A percentile compares a stretch with the other conserved stretches of the same genome.
phyloP scores from a whole-genome alignment of 2,329 filamentous ascomycete species.

The Dendrostoma leiphaemia region DNA sequence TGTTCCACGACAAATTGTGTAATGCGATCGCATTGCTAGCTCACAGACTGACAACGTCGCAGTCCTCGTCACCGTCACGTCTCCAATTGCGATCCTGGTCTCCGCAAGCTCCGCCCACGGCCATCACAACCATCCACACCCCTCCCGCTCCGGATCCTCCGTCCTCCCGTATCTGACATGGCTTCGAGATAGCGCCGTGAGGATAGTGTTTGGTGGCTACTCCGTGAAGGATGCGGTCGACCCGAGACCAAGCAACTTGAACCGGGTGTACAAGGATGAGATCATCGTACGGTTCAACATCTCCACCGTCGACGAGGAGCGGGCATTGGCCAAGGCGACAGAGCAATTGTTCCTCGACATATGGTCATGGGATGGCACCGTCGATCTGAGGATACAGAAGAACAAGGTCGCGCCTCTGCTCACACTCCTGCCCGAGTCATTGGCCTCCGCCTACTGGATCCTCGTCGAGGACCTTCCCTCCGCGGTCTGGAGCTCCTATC shows the following conservation, averaged over 20 bases:
- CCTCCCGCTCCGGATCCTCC: slow-evolving; percentile 11
- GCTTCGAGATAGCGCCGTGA: slow-evolving; percentile 48
- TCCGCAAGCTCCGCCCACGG: slow-evolving; percentile 15
- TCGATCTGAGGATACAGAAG: slow-evolving; percentile 78
- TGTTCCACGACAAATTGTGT: too few species aligned
- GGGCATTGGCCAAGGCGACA: slow-evolving; percentile 69
- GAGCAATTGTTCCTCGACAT: slow-evolving; percentile 81
- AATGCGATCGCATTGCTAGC: not conserved
- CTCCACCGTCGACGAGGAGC: slow-evolving; percentile 64
- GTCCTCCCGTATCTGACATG: slow-evolving; percentile 49
- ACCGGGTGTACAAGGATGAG: slow-evolving; percentile 65
- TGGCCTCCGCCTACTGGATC: slow-evolving; percentile 69
- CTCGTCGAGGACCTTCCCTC: slow-evolving; percentile 79
- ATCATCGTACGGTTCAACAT: slow-evolving; percentile 90
- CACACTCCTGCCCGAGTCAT: slow-evolving; percentile 70
- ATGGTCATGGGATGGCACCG: slow-evolving; percentile 71
- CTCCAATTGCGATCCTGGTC: slow-evolving; percentile 1
- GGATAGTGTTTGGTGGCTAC: slow-evolving; percentile 48
- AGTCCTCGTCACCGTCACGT: slow-evolving; percentile 6
- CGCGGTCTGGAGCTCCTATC: slow-evolving; percentile 75
- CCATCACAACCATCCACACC: slow-evolving; percentile 16
- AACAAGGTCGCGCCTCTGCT: slow-evolving; percentile 77
- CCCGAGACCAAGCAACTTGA: slow-evolving; percentile 22
- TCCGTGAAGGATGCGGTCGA: slow-evolving; percentile 29
- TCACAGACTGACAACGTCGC: not conserved